A percentile compares a stretch with the other conserved stretches of the same genome.
Evolutionary conservation across 441 rosid species (phyloP).

Genomic region (Euphorbia corollata): DNA sequence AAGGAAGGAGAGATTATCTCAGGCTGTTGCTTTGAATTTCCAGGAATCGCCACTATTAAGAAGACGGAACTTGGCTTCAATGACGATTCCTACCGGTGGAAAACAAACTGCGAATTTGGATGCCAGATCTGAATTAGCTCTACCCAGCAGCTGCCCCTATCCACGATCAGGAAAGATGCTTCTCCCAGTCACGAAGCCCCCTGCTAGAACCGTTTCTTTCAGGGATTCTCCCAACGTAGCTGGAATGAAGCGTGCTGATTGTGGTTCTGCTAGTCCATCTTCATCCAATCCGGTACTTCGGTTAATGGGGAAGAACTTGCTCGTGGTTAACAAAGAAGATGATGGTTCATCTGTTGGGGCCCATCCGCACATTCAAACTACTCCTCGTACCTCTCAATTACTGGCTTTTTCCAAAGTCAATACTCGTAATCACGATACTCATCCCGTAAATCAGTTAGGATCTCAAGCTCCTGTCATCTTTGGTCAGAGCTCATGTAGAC

Average conservation of each 20-base stretch:
- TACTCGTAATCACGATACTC: conserved; percentile 25
- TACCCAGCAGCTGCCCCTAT: conserved; percentile 25
- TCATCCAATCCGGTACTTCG: conserved; percentile 69
- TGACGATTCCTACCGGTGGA: conserved; percentile 29
- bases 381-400: conserved; percentile 27
- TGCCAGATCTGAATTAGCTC: too few relatives aligned
- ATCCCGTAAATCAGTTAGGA: not conserved
- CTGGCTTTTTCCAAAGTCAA: conserved; percentile 28
- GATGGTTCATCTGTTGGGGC: conserved; percentile 32
- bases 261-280: conserved; percentile 50
- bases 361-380: conserved; percentile 26
- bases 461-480: conserved; percentile 26
- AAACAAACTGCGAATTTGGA: conserved; percentile 26
- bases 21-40: conserved; percentile 34
- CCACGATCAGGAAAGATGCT: conserved; percentile 32
- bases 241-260: conserved; percentile 28
- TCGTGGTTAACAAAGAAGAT: conserved; percentile 76
- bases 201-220: conserved; percentile 25
- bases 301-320: conserved; percentile 88
- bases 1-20: conserved; percentile 50
- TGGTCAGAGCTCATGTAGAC: conserved; percentile 25
- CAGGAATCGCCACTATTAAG: conserved; percentile 53
- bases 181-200: conserved; percentile 25
- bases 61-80: conserved; percentile 43
- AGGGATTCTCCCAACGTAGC: conserved; percentile 33